These are phyloP conservation scores for Neurospora sp. DNA, from an alignment of 495 filamentous ascomycete species.

Conservation along the genomic window DNA sequence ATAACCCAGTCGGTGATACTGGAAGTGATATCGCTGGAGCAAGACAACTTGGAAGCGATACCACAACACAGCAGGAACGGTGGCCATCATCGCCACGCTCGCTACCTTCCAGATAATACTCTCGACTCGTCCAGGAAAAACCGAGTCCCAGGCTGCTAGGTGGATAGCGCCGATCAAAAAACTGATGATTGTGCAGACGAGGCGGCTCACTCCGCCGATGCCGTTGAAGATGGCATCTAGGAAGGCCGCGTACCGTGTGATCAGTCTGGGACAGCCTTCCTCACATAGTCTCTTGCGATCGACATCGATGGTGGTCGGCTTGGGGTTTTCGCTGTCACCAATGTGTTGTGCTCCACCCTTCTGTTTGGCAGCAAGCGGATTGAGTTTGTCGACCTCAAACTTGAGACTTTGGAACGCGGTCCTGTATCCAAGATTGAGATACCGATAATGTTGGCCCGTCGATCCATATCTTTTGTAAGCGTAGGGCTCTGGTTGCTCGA, in stretches of 20 bases:
- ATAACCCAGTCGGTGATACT: neutral
- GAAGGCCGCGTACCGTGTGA: neutral
- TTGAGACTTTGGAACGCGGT: neutral
- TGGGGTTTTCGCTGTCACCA: neutral
- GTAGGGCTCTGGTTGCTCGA: neutral
- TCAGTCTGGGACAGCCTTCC: neutral
- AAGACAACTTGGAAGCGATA: neutral
- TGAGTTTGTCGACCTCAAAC: neutral
- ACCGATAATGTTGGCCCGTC: neutral
- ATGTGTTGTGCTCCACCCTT: neutral
- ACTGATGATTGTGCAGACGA: neutral
- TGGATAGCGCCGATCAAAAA: neutral
- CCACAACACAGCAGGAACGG: neutral
- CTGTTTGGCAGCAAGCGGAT: neutral
- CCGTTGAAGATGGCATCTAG: neutral
- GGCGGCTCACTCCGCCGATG: neutral
- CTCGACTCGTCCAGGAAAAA: neutral
- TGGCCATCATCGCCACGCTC: neutral
- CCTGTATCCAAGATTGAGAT: neutral
- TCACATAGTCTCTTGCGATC: neutral
- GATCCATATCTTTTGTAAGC: neutral
- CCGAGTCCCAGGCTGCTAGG: neutral
- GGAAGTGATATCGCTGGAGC: neutral
- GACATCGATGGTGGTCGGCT: neutral
- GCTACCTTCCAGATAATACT: neutral